Conservation (phyloP, 106 monocot species). For the Platanthera zijinensis region DNA sequence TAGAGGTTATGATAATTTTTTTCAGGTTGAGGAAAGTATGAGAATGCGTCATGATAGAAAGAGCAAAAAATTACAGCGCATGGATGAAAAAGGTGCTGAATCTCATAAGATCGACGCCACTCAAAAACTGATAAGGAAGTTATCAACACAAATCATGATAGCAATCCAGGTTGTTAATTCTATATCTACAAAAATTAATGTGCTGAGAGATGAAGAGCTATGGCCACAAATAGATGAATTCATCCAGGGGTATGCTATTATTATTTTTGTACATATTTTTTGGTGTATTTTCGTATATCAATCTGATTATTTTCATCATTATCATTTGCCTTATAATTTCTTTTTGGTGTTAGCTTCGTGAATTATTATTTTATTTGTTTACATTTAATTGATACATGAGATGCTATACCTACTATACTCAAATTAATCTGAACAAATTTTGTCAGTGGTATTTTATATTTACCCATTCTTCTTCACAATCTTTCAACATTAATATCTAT, state of each 20-base stretch:
- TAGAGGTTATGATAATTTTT: not conserved
- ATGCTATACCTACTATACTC: too few species aligned
- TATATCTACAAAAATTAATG: slow-evolving; percentile 72
- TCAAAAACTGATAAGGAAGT: slow-evolving; percentile 47
- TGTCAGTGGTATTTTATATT: too few species aligned
- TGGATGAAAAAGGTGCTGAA: slow-evolving; percentile 83
- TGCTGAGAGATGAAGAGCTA: slow-evolving; percentile 77
- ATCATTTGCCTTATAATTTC: too few species aligned
- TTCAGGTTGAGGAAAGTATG: slow-evolving; percentile 82
- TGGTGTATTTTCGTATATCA: not conserved
- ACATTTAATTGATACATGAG: too few species aligned
- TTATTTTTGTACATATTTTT: not conserved
- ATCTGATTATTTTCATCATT: too few species aligned
- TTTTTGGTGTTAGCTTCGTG: too few species aligned
- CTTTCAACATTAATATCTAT: too few species aligned
- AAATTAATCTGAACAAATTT: too few species aligned
- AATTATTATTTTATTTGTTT: too few species aligned
- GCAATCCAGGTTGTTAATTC: slow-evolving; percentile 69
- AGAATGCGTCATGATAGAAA: slow-evolving; percentile 53
- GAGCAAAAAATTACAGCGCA: slow-evolving; percentile 34
- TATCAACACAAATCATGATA: slow-evolving; percentile 77
- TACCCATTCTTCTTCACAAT: too few species aligned
- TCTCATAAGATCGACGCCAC: slow-evolving; percentile 52
- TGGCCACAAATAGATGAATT: slow-evolving; percentile 75
- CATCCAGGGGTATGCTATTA: slow-evolving; percentile 60